These are phyloP conservation scores for Colletotrichum truncatum DNA, from an alignment of 2,329 filamentous ascomycete genomes.

Conservation along the genomic window DNA sequence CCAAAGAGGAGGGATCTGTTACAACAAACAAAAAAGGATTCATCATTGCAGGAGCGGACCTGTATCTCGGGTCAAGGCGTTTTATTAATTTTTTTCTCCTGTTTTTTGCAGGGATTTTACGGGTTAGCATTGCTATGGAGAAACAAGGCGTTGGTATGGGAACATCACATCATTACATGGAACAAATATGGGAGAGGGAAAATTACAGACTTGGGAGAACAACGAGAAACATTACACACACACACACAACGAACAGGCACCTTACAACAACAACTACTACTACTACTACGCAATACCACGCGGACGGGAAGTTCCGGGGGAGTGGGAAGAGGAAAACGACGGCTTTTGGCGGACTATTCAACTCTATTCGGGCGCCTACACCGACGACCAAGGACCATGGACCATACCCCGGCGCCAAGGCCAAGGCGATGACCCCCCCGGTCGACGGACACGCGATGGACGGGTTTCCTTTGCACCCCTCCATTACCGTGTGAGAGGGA, in stretches of 20 bases:
- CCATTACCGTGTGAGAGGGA: background rate
- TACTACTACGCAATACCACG: background rate
- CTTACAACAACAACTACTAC: background rate
- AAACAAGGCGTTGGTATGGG: background rate
- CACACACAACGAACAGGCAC: background rate
- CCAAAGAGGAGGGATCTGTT: background rate
- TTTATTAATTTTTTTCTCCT: background rate
- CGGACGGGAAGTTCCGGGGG: conserved; percentile 18
- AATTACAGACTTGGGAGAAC: background rate
- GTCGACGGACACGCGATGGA: background rate
- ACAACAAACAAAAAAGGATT: background rate
- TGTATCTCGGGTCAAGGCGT: background rate
- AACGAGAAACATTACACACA: too few relatives aligned
- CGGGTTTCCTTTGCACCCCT: conserved; percentile 34
- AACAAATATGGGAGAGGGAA: background rate
- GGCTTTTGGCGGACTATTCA: conserved; percentile 3
- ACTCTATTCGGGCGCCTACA: conserved; percentile 9
- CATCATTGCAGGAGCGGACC: background rate
- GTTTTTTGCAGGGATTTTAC: background rate
- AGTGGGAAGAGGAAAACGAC: background rate
- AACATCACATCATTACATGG: background rate
- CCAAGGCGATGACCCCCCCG: background rate
- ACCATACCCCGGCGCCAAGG: background rate
- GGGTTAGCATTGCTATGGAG: background rate
- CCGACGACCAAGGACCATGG: background rate